Evolutionary conservation across 768 basidiomycete genomes (phyloP).

Genomic region (Mycena venus): DNA sequence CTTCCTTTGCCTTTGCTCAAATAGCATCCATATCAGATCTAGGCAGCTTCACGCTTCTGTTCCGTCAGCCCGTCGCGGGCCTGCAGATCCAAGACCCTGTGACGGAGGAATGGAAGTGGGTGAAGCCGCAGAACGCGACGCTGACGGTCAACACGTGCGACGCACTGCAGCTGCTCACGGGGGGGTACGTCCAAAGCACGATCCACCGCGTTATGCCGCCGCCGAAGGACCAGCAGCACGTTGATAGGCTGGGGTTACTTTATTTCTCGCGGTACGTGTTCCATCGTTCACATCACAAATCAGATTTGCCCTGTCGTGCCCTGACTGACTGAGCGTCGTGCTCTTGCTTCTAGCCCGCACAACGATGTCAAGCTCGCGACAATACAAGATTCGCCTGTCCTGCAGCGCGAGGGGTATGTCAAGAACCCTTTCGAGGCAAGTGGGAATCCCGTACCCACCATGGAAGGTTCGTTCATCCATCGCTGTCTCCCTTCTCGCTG

Average conservation of each 20-base stretch:
- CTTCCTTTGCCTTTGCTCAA: too few species aligned
- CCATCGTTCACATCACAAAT: too few species aligned
- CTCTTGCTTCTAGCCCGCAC: too few species aligned
- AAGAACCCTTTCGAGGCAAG: slow-evolving; percentile 60
- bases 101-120: slow-evolving; percentile 67
- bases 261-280: too few species aligned
- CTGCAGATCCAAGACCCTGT: slow-evolving; percentile 63
- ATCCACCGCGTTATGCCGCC: slow-evolving; percentile 60
- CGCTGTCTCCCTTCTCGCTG: background rate
- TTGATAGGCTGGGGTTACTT: slow-evolving; percentile 64
- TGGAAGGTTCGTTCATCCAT: slow-evolving; percentile 49
- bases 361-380: slow-evolving; percentile 59
- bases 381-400: slow-evolving; percentile 57
- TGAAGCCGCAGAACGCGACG: slow-evolving; percentile 61
- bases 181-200: slow-evolving; percentile 59
- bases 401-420: slow-evolving; percentile 58
- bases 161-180: slow-evolving; percentile 61
- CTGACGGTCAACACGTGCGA: slow-evolving; percentile 66
- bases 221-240: slow-evolving; percentile 64
- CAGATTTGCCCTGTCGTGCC: too few species aligned
- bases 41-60: slow-evolving; percentile 8
- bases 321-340: too few species aligned
- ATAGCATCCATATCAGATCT: background rate
- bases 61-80: slow-evolving; percentile 1
- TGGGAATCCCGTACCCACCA: slow-evolving; percentile 57